A percentile compares a stretch with the other conserved stretches of the same genome.
Evolutionary conservation across 768 basidiomycete genomes (phyloP).

Genomic region (Pleurotus tuoliensis): DNA sequence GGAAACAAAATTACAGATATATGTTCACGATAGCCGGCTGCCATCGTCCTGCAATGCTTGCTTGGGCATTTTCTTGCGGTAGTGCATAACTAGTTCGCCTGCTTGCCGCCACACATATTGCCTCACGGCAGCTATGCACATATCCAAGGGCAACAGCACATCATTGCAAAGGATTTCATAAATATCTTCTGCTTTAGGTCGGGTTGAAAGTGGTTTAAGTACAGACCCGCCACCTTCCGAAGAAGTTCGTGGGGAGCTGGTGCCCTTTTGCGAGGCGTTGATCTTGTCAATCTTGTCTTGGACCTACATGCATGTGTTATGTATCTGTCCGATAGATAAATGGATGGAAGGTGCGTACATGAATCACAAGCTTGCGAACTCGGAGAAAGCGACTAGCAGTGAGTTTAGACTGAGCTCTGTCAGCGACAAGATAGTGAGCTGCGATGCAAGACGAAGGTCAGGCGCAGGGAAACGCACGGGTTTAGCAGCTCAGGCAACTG

Average conservation of each 20-base stretch:
- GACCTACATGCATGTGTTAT: slow-evolving; percentile 41
- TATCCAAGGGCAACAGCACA: slow-evolving; percentile 73
- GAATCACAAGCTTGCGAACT: slow-evolving; percentile 76
- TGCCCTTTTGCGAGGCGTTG: slow-evolving; percentile 25
- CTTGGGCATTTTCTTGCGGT: slow-evolving; percentile 43
- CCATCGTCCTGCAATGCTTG: neutral
- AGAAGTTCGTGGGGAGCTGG: slow-evolving; percentile 33
- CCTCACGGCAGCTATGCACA: slow-evolving; percentile 88
- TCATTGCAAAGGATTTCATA: slow-evolving; percentile 92
- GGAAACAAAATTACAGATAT: too few species aligned
- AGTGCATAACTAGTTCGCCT: slow-evolving; percentile 72
- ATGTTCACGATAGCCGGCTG: neutral
- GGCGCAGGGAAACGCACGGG: slow-evolving; percentile 65
- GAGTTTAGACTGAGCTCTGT: slow-evolving; percentile 74
- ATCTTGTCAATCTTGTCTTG: slow-evolving; percentile 78
- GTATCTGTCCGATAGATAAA: neutral
- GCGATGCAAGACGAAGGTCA: neutral
- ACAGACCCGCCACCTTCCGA: slow-evolving; percentile 25
- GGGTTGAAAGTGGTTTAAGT: slow-evolving; percentile 7
- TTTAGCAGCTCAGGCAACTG: slow-evolving; percentile 79
- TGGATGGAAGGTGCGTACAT: slow-evolving; percentile 47
- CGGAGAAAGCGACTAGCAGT: slow-evolving; percentile 86
- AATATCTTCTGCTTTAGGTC: slow-evolving; percentile 53
- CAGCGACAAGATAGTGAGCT: neutral
- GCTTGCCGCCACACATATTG: slow-evolving; percentile 86